These are phyloP conservation scores for Pichia sp. DNA, from an alignment of 1,139 yeast species.

Conservation along the genomic window DNA sequence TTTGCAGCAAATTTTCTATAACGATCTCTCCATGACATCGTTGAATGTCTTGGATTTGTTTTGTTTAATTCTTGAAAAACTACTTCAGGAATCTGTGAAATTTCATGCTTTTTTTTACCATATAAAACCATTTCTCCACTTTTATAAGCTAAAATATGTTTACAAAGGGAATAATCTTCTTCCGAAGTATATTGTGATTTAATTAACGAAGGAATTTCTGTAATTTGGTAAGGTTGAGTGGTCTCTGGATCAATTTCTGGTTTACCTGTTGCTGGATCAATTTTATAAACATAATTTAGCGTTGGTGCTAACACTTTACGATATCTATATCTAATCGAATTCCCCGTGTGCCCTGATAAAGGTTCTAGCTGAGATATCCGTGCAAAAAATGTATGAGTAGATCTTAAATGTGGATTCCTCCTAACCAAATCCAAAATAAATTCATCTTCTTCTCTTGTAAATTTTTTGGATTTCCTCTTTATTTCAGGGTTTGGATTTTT, in stretches of 20 bases:
- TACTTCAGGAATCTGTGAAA: slow-evolving; percentile 32
- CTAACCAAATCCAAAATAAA: slow-evolving; percentile 61
- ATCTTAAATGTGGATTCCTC: slow-evolving; percentile 56
- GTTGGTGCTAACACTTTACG: slow-evolving; percentile 49
- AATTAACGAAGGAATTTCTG: slow-evolving; percentile 47
- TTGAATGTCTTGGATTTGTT: slow-evolving; percentile 45
- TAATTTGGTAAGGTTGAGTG: slow-evolving; percentile 31
- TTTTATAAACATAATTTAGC: slow-evolving; percentile 54
- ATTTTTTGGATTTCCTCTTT: slow-evolving; percentile 30
- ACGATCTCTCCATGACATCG: slow-evolving; percentile 73
- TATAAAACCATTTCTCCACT: slow-evolving; percentile 12
- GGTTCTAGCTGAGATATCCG: slow-evolving; percentile 45
- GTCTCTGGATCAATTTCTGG: slow-evolving; percentile 46
- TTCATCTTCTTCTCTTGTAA: slow-evolving; percentile 56
- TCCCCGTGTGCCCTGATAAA: slow-evolving; percentile 64
- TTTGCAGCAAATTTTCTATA: slow-evolving; percentile 59
- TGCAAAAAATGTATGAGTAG: slow-evolving; percentile 59
- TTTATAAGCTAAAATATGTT: slow-evolving; percentile 28
- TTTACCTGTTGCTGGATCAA: slow-evolving; percentile 45
- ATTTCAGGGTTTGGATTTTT: slow-evolving; percentile 2
- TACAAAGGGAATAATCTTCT: slow-evolving; percentile 59
- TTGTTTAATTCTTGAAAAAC: slow-evolving; percentile 44
- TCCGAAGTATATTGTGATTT: slow-evolving; percentile 61
- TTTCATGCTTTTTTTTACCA: slow-evolving; percentile 28
- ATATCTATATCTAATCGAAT: slow-evolving; percentile 64